Evolutionary conservation across 441 rosid species (phyloP).

Genomic region (Pelargonium citronellum): DNA sequence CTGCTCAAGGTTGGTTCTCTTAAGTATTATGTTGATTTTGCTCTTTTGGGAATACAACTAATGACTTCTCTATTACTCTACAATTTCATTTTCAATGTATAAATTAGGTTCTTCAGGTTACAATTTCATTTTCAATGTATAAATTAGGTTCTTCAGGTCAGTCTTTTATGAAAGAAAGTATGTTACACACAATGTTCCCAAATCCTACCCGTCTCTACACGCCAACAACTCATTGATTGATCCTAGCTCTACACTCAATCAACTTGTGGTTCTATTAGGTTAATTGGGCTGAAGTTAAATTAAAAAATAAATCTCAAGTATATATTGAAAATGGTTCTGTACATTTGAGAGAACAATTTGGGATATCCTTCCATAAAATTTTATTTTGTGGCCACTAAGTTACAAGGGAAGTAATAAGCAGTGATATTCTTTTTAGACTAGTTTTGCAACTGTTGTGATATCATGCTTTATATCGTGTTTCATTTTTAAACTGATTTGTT

Average conservation of each 20-base stretch:
- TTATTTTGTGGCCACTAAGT: not conserved
- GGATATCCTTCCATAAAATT: too few species aligned
- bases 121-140: too few species aligned
- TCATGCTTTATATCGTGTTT: not conserved
- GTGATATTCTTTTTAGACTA: not conserved
- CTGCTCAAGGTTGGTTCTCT: slow-evolving; percentile 66
- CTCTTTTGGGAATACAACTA: not conserved
- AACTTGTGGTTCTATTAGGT: not conserved
- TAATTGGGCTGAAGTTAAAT: not conserved
- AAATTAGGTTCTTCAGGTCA: not conserved
- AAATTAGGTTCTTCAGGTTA: not conserved
- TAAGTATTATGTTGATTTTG: not conserved
- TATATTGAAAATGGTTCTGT: too few species aligned
- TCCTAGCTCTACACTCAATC: not conserved
- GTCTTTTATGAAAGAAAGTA: not conserved
- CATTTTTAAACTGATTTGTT: not conserved
- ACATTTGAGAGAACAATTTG: too few species aligned
- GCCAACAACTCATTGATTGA: not conserved
- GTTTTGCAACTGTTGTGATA: not conserved
- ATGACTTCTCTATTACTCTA: slow-evolving; percentile 1
- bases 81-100: too few species aligned
- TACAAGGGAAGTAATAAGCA: not conserved
- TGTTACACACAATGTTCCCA: not conserved
- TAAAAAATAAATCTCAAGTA: too few species aligned
- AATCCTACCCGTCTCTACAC: not conserved